These are phyloP conservation scores for Monascus ruber DNA, from an alignment of 2,329 filamentous ascomycete genomes.

Conservation along the genomic window DNA sequence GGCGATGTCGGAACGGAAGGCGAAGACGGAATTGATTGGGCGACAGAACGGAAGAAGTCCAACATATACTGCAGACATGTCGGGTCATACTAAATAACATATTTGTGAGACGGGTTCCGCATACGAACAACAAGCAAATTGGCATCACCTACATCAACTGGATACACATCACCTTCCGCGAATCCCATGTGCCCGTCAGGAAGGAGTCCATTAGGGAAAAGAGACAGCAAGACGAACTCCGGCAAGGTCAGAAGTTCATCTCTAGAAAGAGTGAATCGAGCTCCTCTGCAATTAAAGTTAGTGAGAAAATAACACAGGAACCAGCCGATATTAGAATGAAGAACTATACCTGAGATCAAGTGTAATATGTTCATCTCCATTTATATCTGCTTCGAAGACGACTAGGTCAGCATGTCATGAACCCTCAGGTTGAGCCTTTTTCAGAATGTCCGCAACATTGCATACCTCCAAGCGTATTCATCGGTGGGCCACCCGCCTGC, in stretches of 20 bases:
- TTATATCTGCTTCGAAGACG: conserved; percentile 48
- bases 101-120: neutral
- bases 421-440: too few relatives aligned
- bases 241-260: conserved; percentile 92
- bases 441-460: neutral
- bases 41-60: conserved; percentile 92
- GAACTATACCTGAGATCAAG: conserved; percentile 77
- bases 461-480: conserved; percentile 79
- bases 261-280: conserved; percentile 82
- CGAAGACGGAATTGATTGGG: conserved; percentile 70
- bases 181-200: conserved; percentile 95
- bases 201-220: conserved; percentile 96
- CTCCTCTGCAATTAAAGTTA: conserved; percentile 52
- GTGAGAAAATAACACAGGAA: neutral
- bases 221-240: conserved; percentile 92
- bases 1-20: conserved; percentile 55
- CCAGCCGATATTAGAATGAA: conserved; percentile 2
- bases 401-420: conserved; percentile 5
- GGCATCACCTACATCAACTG: conserved; percentile 72
- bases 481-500: conserved; percentile 71
- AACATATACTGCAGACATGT: conserved; percentile 97
- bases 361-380: conserved; percentile 85
- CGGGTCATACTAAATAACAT: conserved; percentile 74
- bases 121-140: conserved; percentile 12
- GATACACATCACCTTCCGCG: conserved; percentile 85